Evolutionary conservation across 441 rosid genomes (phyloP), one percentile per base, ranked within the genome.

Genomic region (Rhodomyrtus psidioides): DNA sequence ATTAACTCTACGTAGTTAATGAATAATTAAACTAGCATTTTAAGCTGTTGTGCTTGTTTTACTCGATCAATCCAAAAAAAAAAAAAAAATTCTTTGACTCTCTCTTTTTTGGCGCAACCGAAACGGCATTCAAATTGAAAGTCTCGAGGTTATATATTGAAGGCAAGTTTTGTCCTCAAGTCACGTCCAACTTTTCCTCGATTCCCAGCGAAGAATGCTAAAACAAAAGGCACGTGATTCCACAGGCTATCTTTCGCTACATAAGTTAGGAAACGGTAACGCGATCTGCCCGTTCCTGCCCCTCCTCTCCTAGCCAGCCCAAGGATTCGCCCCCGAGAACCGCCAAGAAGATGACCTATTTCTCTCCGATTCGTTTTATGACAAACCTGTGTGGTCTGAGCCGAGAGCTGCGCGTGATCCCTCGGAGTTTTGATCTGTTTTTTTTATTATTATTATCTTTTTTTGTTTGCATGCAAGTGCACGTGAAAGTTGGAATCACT

Each of bases 61-160:
- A 27, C 5, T 27, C 6, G 9, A 2, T 59, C 21, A 27, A 27
- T 59, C n/a, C n/a, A n/a, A n/a, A n/a, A n/a, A n/a, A n/a, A n/a
- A n/a, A n/a, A n/a, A n/a, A n/a, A n/a, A n/a, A n/a, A n/a, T n/a
- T n/a, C 14, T 59, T 59, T 27, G 1, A 1, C 28, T 7, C 15
- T 12, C 5, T 27, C 27, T 6, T 0, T 59, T 59, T 34, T 34
- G 34, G 34, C 1, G 0, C 9, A 6, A 14, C 1, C 1, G 3
- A 6, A 27, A 14, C 15, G 34, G 34, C 34, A 34, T 34, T 34
- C 6, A 5, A 21, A 34, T 19, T 19, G 76, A 34, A 12, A 57
- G 15, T 26, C 59, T 56, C 59, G 60, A 34, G 76, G n/a, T 65
- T 19, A 19, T 19, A 19, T 21, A 4, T 21, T 7, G 7, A 10